These are phyloP conservation scores for Inonotus obliquus DNA, from an alignment of 1,284 basidiomycete genomes.

Conservation along the genomic window DNA sequence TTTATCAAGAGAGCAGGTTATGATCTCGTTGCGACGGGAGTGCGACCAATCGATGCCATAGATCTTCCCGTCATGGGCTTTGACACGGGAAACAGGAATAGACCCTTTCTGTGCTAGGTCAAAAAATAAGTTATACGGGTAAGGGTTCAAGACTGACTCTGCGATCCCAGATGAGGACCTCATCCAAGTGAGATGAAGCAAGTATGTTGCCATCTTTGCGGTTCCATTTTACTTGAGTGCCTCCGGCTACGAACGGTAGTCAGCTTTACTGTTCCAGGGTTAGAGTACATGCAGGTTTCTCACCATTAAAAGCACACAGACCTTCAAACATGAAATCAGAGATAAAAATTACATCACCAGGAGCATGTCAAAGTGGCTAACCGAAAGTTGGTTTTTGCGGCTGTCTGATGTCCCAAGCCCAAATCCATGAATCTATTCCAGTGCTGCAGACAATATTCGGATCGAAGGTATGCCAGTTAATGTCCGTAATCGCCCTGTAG, in stretches of 20 bases:
- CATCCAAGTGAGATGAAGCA: constrained; percentile 82
- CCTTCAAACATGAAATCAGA: constrained; percentile 33
- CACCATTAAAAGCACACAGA: constrained; percentile 72
- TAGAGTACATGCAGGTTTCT: constrained; percentile 18
- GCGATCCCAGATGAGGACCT: constrained; percentile 85
- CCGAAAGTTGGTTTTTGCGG: constrained; percentile 65
- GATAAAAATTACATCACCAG: not conserved
- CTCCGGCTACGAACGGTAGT: constrained; percentile 48
- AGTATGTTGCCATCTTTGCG: constrained; percentile 79
- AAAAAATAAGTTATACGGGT: not conserved
- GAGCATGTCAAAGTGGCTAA: constrained; percentile 24
- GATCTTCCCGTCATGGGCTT: constrained; percentile 83
- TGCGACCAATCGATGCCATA: constrained; percentile 96
- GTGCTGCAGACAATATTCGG: constrained; percentile 74
- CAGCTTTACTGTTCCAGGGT: not conserved
- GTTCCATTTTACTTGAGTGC: constrained; percentile 96
- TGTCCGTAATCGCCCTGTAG: constrained; percentile 90
- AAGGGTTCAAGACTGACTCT: constrained; percentile 44
- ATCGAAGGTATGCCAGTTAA: constrained; percentile 90
- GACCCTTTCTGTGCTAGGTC: constrained; percentile 70
- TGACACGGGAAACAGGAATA: constrained; percentile 70
- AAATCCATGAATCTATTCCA: constrained; percentile 78
- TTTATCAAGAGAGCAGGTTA: constrained; percentile 91
- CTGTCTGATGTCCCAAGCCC: constrained; percentile 82
- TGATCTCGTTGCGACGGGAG: constrained; percentile 64